Conservation (phyloP, 2,329 filamentous ascomycete species). For the Aspergillus udagawae region DNA sequence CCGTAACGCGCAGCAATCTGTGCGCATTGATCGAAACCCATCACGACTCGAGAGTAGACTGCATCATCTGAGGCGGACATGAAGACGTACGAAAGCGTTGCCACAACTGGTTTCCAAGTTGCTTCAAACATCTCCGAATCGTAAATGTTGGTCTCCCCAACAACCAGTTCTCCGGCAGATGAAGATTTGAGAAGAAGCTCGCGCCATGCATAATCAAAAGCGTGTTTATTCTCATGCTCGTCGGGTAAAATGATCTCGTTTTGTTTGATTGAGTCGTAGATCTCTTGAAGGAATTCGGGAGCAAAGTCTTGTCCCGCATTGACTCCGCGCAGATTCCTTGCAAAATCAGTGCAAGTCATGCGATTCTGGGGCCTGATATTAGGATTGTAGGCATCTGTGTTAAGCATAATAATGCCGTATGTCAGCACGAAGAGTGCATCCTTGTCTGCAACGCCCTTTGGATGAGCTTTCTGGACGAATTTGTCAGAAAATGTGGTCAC, state of each 20-base stretch:
- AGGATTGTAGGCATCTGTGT: constrained; percentile 94
- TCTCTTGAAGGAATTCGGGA: constrained; percentile 74
- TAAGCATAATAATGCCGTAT: constrained; percentile 96
- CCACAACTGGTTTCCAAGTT: constrained; percentile 92
- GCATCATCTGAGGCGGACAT: constrained; percentile 97
- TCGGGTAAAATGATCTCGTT: constrained; percentile 96
- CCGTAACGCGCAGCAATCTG: constrained; percentile 83
- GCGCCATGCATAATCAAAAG: constrained; percentile 97
- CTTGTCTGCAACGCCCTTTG: constrained; percentile 73
- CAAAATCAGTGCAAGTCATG: constrained; percentile 81
- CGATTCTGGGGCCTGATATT: constrained; percentile 72
- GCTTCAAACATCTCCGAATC: constrained; percentile 97
- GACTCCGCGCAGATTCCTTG: constrained; percentile 82
- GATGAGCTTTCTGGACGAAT: constrained; percentile 67
- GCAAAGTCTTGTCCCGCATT: constrained; percentile 84
- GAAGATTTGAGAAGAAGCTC: constrained; percentile 84
- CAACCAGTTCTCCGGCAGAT: constrained; percentile 65
- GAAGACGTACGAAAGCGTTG: constrained; percentile 95
- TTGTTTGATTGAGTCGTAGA: constrained; percentile 85
- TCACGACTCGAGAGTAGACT: constrained; percentile 88
- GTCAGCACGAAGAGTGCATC: constrained; percentile 87
- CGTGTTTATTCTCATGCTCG: constrained; percentile 94
- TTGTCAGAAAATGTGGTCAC: constrained; percentile 82
- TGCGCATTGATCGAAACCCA: constrained; percentile 93
- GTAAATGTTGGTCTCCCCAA: constrained; percentile 89